Conservation (phyloP, 495 filamentous ascomycete genomes). For the Gamarada debralockiae region DNA sequence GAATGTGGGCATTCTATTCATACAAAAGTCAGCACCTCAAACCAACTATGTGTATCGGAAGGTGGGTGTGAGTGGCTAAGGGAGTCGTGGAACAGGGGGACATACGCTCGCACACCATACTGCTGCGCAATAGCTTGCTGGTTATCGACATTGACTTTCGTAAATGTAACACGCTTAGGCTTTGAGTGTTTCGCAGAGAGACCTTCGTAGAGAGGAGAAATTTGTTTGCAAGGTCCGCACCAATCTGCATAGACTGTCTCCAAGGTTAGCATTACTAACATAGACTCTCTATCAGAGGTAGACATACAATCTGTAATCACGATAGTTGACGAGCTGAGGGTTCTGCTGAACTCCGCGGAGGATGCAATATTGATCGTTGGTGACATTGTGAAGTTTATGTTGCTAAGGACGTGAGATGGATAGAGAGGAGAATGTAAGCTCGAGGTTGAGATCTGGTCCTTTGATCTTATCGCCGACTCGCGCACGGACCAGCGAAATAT, state of each 20-base stretch:
- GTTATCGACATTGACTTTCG: constrained; percentile 47
- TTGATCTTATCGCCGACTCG: constrained; percentile 16
- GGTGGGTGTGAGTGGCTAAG: constrained; percentile 1
- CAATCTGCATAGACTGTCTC: constrained; percentile 47
- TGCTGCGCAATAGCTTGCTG: constrained; percentile 40
- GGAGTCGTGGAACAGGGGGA: background rate
- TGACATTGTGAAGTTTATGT: constrained; percentile 17
- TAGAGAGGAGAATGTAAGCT: constrained; percentile 8
- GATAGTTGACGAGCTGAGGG: constrained; percentile 26
- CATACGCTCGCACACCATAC: constrained; percentile 42
- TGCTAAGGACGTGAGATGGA: background rate
- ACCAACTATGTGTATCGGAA: too few relatives aligned
- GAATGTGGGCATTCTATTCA: constrained; percentile 68
- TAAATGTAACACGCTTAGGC: constrained; percentile 42
- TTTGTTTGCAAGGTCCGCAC: constrained; percentile 56
- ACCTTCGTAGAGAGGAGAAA: constrained; percentile 46
- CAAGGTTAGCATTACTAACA: constrained; percentile 4
- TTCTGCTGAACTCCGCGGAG: constrained; percentile 26
- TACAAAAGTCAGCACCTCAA: background rate
- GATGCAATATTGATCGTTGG: constrained; percentile 26
- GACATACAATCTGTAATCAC: constrained; percentile 32
- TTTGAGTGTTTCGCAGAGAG: constrained; percentile 40
- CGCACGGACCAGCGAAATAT: constrained; percentile 10
- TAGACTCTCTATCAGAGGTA: background rate
- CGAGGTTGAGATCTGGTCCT: constrained; percentile 18